A percentile compares a stretch with the other conserved stretches of the same genome.
Evolutionary conservation across 805 yeast species (phyloP).

Genomic region (Candida hungchunana): DNA sequence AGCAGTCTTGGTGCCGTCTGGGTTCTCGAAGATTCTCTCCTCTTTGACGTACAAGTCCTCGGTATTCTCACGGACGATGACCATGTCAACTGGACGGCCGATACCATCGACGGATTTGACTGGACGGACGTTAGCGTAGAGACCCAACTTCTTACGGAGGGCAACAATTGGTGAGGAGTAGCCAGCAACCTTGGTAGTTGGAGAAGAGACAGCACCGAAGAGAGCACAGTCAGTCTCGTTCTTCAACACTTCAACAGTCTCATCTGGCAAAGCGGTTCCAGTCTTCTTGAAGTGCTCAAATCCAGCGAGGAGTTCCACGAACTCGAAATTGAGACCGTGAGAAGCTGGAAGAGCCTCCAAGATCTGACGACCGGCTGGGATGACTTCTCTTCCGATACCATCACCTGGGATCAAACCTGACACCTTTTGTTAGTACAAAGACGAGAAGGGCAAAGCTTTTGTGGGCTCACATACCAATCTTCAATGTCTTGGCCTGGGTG

Average conservation of each 20-base stretch:
- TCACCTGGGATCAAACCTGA: slow-evolving; percentile 87
- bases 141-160: slow-evolving; percentile 89
- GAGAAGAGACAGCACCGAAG: slow-evolving; percentile 96
- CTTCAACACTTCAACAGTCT: slow-evolving; percentile 74
- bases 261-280: slow-evolving; percentile 95
- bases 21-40: slow-evolving; percentile 68
- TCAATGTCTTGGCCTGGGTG: slow-evolving; percentile 43
- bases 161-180: slow-evolving; percentile 99
- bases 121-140: slow-evolving; percentile 96
- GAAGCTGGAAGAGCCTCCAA: slow-evolving; percentile 77
- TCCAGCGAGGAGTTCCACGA: slow-evolving; percentile 88
- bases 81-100: slow-evolving; percentile 92
- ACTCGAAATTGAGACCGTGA: slow-evolving; percentile 76
- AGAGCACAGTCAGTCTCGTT: slow-evolving; percentile 93
- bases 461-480: slow-evolving; percentile 33
- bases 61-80: slow-evolving; percentile 97
- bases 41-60: slow-evolving; percentile 96
- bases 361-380: slow-evolving; percentile 91
- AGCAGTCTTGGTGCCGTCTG: slow-evolving; percentile 85
- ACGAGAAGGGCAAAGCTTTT: slow-evolving; percentile 15
- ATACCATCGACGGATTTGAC: slow-evolving; percentile 87
- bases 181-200: slow-evolving; percentile 89
- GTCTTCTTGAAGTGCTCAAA: slow-evolving; percentile 89
- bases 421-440: slow-evolving; percentile 22
- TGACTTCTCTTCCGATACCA: slow-evolving; percentile 96